Conservation (phyloP, 2,329 filamentous ascomycete genomes). For the Amauroascus niger region DNA sequence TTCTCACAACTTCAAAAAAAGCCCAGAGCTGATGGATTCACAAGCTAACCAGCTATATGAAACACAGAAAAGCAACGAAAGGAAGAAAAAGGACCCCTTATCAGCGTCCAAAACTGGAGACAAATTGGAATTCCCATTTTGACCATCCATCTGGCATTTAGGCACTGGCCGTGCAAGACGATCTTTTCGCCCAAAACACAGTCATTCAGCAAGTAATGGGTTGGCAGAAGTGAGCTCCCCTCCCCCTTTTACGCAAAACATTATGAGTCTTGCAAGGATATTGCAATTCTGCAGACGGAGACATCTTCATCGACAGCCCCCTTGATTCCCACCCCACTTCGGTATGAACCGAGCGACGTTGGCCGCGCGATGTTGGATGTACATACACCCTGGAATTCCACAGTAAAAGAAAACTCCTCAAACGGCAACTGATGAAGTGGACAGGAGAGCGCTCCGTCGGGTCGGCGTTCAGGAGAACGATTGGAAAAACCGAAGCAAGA, state of each 20-base stretch:
- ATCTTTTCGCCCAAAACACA: background rate
- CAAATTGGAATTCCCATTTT: background rate
- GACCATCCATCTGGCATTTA: background rate
- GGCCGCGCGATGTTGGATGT: background rate
- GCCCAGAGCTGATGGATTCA: too few species aligned
- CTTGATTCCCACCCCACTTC: background rate
- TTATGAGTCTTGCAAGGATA: background rate
- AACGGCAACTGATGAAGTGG: background rate
- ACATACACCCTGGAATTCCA: background rate
- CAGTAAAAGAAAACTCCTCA: background rate
- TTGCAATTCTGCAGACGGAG: background rate
- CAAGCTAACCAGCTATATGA: background rate
- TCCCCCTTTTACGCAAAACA: background rate
- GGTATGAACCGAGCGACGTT: slow-evolving; percentile 7
- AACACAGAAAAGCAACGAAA: background rate
- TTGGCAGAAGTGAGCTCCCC: background rate
- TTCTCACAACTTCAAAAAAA: too few species aligned
- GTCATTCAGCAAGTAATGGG: background rate
- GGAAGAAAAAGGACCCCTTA: background rate
- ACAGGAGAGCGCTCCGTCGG: background rate
- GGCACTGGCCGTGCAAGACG: background rate
- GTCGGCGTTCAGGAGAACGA: background rate
- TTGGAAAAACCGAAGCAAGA: background rate
- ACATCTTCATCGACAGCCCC: background rate
- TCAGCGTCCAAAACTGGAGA: background rate